phyloP scores from a whole-genome alignment of 208 protist species.

The Leptomonas seymouri region DNA sequence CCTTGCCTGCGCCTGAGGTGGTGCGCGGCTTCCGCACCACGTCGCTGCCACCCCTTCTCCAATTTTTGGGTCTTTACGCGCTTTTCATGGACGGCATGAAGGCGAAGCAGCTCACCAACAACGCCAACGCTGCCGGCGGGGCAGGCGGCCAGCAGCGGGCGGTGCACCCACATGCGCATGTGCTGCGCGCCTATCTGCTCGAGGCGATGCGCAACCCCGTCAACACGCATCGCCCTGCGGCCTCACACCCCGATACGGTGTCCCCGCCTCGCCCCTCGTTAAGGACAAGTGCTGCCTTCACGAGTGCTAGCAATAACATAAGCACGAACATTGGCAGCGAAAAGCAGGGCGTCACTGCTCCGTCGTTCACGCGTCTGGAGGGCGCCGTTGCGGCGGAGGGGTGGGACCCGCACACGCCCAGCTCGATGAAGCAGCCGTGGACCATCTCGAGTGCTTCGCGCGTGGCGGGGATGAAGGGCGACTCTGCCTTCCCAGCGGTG shows the following conservation, averaged over 20 bases:
- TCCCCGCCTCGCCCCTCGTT: not conserved
- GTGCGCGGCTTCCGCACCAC: conserved; percentile 37
- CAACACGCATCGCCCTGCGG: conserved; percentile 1
- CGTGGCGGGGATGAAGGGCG: not conserved
- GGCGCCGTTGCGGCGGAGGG: not conserved
- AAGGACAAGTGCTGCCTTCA: not conserved
- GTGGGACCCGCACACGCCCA: conserved; percentile 23
- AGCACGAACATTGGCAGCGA: too few relatives aligned
- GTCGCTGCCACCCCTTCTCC: conserved; percentile 42
- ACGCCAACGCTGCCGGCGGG: conserved; percentile 12
- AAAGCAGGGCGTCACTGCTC: not conserved
- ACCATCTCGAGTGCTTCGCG: conserved; percentile 22
- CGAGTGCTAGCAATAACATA: not conserved
- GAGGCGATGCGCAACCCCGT: conserved; percentile 56
- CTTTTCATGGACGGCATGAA: conserved; percentile 81
- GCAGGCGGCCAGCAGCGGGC: conserved; percentile 44
- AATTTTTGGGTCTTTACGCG: conserved; percentile 81
- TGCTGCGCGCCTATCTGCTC: conserved; percentile 65
- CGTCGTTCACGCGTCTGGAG: not conserved
- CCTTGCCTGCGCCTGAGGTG: conserved; percentile 14
- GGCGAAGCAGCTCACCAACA: conserved; percentile 42
- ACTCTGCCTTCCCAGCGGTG: not conserved
- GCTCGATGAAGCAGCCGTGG: conserved; percentile 24
- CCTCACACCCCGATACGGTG: not conserved
- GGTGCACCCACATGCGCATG: conserved; percentile 68